Evolutionary conservation across 495 filamentous ascomycete species (phyloP), one percentile per base, ranked within the genome.

Genomic region (Pyronema omphalodes): DNA sequence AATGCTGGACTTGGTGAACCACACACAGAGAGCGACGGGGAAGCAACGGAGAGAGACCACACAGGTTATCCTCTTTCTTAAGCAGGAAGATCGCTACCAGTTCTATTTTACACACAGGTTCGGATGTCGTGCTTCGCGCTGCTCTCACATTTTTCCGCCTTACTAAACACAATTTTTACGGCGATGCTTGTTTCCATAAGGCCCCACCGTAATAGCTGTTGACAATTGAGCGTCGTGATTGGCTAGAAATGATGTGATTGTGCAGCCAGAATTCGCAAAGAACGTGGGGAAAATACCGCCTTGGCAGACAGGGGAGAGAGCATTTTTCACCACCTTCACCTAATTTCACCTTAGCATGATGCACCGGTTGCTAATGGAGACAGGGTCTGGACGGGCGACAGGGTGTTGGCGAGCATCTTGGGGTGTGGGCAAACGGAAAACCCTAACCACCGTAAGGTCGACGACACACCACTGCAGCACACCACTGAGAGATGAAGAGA

Each of bases 181-280:
- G 15, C 6, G 39, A 41, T 41, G 39, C 39, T 47, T 47, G 12
- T 47, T 47, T 47, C 23, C 23, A 29, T 29, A 29, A 29, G 23
- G 23, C 23, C 18, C 44, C 18, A 14, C 44, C 3, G n/a, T 9
- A 19, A 34, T 29, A 50, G 47, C 47, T 36, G 47, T 52, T 52
- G 8, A 35, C 50, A 52, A 52, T 43, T 52, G 50, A 9, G 8
- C 7, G 15, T 19, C 8, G 11, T 52, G 50, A 52, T 52, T 52
- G 50, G 50, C 14, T 41, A 8, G 7, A 18, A 11, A 52, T 52
- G 50, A 33, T 19, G 50, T 52, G 50, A 9, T 52, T 34, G 36
- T 12, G 11, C 37, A 9, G 15, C 50, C 9, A 12, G 19, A 52
- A 52, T n/a, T n/a, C 50, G 50, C 23, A 41, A 14, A 17, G 37